Evolutionary conservation across 2,329 filamentous ascomycete genomes (phyloP), one percentile per base, ranked within the genome.

Genomic region (Scedosporium minutisporum): DNA sequence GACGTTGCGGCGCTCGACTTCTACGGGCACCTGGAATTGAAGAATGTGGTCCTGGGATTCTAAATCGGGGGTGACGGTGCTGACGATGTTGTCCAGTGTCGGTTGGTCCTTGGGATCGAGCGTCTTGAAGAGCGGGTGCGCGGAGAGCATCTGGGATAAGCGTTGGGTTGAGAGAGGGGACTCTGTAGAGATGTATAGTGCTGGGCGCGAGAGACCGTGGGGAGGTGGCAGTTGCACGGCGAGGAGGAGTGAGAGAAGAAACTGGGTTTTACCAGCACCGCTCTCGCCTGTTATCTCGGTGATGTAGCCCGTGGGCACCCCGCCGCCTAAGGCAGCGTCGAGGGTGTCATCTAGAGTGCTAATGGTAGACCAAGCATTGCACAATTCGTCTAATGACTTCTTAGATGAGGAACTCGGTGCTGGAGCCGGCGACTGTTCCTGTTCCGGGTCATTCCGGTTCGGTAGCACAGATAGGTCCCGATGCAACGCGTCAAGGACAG

Each of bases 1-100:
- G 61, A 96, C 80, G 65, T 87, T 82, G 73, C 91, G 86, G 57
- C 90, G 85, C 66, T 83, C 78, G 21, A 96, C 85, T 29, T 92
- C 87, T 18, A 96, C 88, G 1, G 95, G 95, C 5, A 97, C 87
- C 73, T 99, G 95, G 74, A 91, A 97, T 66, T 87, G 87, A 27
- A 97, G 80, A 70, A 99, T 96, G 75, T 97, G 93, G 64, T 97
- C 93, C 75, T 99, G 95, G 0, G 90, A 88, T 75, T 97, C 95
- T 63, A 97, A 86, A 72, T 97, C 93, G 38, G 91, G 90, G 9
- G 91, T 92, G 59, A 88, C 86, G 66, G 95, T 90, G 72, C 88
- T 90, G 68, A 92, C 82, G 66, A 99, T 87, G 66, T 82, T 81
- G 72, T 90, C 86, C 4, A 97, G 81, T 0, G 89, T 89, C 0